Percentiles rank a stretch among this genome's conserved stretches.
These are phyloP conservation scores for Pleurotus ostreatus DNA, from an alignment of 768 basidiomycete species.

Conservation along the genomic window DNA sequence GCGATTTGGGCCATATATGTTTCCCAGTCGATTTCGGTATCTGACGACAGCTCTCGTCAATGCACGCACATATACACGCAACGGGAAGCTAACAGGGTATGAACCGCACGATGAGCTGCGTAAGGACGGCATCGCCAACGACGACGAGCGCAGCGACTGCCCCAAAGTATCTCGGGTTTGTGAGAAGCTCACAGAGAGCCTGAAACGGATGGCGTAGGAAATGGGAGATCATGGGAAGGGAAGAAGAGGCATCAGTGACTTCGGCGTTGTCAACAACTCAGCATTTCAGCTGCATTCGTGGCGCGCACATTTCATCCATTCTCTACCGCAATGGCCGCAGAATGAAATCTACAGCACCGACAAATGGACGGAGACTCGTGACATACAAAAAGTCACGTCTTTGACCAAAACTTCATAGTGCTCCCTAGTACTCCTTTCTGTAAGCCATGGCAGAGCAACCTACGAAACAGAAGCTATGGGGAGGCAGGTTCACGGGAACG, in stretches of 20 bases:
- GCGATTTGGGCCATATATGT: slow-evolving; percentile 92
- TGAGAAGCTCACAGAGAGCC: slow-evolving; percentile 34
- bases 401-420: background rate
- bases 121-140: slow-evolving; percentile 73
- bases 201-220: slow-evolving; percentile 12
- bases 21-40: slow-evolving; percentile 98
- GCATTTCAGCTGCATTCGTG: no score
- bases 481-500: slow-evolving; percentile 83
- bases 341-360: no score
- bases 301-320: no score
- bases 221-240: background rate
- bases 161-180: slow-evolving; percentile 63
- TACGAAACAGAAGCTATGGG: slow-evolving; percentile 79
- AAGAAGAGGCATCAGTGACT: background rate
- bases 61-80: background rate
- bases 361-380: no score
- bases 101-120: slow-evolving; percentile 74
- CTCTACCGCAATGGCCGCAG: no score
- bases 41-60: slow-evolving; percentile 38
- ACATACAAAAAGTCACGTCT: background rate
- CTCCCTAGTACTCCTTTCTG: background rate
- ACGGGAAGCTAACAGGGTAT: slow-evolving; percentile 67
- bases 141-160: slow-evolving; percentile 59
- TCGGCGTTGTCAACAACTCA: no score
- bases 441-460: slow-evolving; percentile 31